These are phyloP conservation scores for Moesziomyces parantarcticus DNA, from an alignment of 1,284 basidiomycete species.

Conservation along the genomic window DNA sequence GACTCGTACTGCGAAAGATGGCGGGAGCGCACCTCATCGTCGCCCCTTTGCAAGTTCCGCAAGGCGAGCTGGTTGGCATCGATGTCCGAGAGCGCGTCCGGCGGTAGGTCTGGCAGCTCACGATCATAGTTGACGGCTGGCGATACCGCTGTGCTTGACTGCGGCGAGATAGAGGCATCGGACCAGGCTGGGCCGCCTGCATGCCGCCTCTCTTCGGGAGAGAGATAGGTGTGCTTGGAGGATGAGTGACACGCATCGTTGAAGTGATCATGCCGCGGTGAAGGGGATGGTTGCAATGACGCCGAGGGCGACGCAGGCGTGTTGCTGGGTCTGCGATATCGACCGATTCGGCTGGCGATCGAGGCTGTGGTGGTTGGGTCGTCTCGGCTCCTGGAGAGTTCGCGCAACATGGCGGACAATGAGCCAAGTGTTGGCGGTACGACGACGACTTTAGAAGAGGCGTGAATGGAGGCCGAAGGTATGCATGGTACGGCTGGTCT, in stretches of 20 bases:
- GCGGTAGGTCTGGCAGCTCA: conserved; percentile 34
- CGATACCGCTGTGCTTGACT: conserved; percentile 21
- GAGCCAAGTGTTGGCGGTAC: neutral
- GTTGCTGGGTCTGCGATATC: conserved; percentile 31
- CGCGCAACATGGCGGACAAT: conserved; percentile 13
- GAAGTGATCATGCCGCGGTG: conserved; percentile 4
- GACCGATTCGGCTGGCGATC: conserved; percentile 14
- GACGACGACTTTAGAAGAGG: neutral
- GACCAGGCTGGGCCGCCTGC: conserved; percentile 16
- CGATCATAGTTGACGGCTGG: conserved; percentile 36
- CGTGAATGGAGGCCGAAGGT: neutral
- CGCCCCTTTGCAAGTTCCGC: conserved; percentile 8
- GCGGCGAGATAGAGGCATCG: conserved; percentile 21
- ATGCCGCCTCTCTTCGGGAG: conserved; percentile 31
- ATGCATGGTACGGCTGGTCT: neutral
- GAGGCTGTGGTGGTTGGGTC: conserved; percentile 12
- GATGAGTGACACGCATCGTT: neutral
- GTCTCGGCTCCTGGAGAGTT: conserved; percentile 9
- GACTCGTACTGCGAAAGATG: conserved; percentile 24
- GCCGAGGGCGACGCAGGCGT: conserved; percentile 3
- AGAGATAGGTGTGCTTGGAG: conserved; percentile 23
- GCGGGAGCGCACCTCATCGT: conserved; percentile 39
- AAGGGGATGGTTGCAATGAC: conserved; percentile 11
- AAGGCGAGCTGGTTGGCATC: conserved; percentile 13
- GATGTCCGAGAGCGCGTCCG: conserved; percentile 29